Evolutionary conservation across 805 yeast genomes (phyloP).

Genomic region (Scheffersomyces spartinae): DNA sequence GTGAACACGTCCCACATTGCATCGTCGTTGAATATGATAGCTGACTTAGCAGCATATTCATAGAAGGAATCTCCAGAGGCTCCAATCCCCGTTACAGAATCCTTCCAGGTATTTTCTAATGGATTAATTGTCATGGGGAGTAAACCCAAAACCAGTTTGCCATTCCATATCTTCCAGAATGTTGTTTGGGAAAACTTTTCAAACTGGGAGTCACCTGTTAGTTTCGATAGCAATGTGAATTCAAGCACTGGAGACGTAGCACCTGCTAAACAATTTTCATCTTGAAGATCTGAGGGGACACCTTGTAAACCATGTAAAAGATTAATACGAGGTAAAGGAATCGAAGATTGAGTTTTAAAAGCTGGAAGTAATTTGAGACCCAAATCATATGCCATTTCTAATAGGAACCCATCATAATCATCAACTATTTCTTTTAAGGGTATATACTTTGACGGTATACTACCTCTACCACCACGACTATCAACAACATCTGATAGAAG

Average conservation of each 20-base stretch:
- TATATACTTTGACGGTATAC: slow-evolving; percentile 18
- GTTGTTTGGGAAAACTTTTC: slow-evolving; percentile 51
- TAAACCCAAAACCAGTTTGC: slow-evolving; percentile 48
- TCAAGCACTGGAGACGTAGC: slow-evolving; percentile 78
- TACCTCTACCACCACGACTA: slow-evolving; percentile 1
- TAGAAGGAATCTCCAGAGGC: slow-evolving; percentile 88
- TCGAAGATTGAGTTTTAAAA: slow-evolving; percentile 47
- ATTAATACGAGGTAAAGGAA: slow-evolving; percentile 78
- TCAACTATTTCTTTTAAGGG: slow-evolving; percentile 9
- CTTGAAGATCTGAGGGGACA: slow-evolving; percentile 32
- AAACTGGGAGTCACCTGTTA: slow-evolving; percentile 66
- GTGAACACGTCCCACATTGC: slow-evolving; percentile 45
- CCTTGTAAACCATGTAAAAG: slow-evolving; percentile 37
- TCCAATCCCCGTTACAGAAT: slow-evolving; percentile 66
- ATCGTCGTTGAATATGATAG: slow-evolving; percentile 58
- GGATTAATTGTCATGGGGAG: slow-evolving; percentile 75
- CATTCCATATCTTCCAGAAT: slow-evolving; percentile 59
- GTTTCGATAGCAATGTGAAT: slow-evolving; percentile 58
- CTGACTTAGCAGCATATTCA: slow-evolving; percentile 74
- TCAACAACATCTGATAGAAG: slow-evolving; percentile 18
- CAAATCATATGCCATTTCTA: slow-evolving; percentile 60
- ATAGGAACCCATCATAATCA: slow-evolving; percentile 60
- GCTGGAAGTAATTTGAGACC: slow-evolving; percentile 66
- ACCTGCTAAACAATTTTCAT: slow-evolving; percentile 81
- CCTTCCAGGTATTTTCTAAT: slow-evolving; percentile 39